Percentiles rank a stretch among this genome's conserved stretches.
Evolutionary conservation across 768 basidiomycete species (phyloP).

Genomic region (Termitomyces sp.): DNA sequence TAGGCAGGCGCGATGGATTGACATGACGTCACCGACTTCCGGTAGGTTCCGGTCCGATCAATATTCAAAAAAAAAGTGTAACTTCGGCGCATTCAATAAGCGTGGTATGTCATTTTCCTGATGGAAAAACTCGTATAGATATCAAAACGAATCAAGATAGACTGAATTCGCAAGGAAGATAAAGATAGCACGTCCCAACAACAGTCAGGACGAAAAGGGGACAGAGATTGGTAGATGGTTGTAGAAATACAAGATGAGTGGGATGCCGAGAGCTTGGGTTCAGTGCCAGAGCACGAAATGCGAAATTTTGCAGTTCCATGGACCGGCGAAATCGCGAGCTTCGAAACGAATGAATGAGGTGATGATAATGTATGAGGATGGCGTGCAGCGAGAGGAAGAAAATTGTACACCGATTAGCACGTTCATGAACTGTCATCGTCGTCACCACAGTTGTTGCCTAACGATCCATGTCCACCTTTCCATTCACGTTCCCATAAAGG

Average conservation of each 20-base stretch:
- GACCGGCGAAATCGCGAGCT: neutral
- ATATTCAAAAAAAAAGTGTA: neutral
- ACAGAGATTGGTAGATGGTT: slow-evolving; percentile 1
- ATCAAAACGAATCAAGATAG: neutral
- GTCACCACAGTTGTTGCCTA: slow-evolving; percentile 41
- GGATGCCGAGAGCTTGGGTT: neutral
- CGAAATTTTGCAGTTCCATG: neutral
- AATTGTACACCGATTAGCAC: neutral
- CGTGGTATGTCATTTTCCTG: slow-evolving; percentile 1
- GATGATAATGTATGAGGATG: neutral
- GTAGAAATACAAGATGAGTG: slow-evolving; percentile 10
- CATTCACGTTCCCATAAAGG: slow-evolving; percentile 82
- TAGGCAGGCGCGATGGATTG: no score
- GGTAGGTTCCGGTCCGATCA: neutral
- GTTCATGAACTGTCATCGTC: slow-evolving; percentile 27
- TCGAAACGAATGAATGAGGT: neutral
- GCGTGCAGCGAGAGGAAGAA: neutral
- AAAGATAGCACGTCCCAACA: slow-evolving; percentile 5
- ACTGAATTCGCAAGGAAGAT: slow-evolving; percentile 1
- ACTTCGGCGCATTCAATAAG: neutral
- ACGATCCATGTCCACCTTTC: slow-evolving; percentile 64
- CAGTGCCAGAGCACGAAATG: neutral
- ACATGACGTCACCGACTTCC: neutral
- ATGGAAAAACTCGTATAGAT: neutral
- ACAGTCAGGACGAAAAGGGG: slow-evolving; percentile 1